phyloP scores from a whole-genome alignment of 441 rosid genomes.

The Jatropha podagrica region DNA sequence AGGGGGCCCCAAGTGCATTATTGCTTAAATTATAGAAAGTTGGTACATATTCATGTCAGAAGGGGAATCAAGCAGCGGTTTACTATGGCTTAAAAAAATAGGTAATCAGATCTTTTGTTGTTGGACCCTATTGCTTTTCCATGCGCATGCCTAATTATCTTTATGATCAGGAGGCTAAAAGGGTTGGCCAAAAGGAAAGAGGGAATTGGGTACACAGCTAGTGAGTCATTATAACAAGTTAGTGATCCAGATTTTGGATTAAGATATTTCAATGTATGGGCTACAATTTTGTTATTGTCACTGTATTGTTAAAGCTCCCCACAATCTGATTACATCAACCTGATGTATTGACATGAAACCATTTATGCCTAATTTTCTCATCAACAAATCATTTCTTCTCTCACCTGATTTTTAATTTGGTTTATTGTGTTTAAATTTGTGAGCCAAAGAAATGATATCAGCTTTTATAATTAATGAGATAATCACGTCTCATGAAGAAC shows the following conservation, averaged over 20 bases:
- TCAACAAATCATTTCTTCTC: no score
- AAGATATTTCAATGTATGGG: not conserved
- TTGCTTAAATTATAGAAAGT: not conserved
- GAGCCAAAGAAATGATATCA: no score
- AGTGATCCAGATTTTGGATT: not conserved
- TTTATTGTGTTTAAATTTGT: not conserved
- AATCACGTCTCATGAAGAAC: constrained; percentile 17
- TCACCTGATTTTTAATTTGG: no score
- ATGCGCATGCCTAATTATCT: not conserved
- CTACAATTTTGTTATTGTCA: not conserved
- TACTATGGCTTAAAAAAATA: no score
- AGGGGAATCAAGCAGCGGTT: no score
- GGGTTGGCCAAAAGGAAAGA: not conserved
- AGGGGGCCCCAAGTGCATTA: not conserved
- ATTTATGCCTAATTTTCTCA: no score
- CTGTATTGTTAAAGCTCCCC: not conserved
- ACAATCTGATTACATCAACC: not conserved
- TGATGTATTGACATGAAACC: not conserved
- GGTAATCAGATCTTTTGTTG: not conserved
- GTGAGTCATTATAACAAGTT: not conserved
- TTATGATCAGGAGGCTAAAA: not conserved
- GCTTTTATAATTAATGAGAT: not conserved
- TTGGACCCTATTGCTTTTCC: not conserved
- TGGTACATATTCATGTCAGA: no score
- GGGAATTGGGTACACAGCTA: not conserved